Evolutionary conservation across 306 rosid genomes (phyloP).

Genomic region (Luffa aegyptiaca): DNA sequence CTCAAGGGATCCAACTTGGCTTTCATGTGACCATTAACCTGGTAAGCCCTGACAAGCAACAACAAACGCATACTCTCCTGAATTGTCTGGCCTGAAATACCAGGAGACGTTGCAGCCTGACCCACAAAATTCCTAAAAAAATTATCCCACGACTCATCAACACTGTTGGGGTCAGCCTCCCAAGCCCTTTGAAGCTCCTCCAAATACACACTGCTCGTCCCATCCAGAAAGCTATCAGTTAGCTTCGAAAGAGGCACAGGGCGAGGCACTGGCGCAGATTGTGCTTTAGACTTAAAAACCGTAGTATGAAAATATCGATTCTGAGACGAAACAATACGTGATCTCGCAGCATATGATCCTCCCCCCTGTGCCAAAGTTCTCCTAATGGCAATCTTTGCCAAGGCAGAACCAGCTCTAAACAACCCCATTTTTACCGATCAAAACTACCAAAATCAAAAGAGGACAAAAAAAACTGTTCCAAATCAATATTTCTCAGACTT

Average conservation of each 20-base stretch:
- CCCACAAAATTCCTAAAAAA: conserved; percentile 93
- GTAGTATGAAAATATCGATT: conserved; percentile 54
- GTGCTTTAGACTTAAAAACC: conserved; percentile 40
- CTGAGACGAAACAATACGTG: conserved; percentile 40
- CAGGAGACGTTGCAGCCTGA: conserved; percentile 76
- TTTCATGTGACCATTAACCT: conserved; percentile 92
- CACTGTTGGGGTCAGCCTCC: conserved; percentile 91
- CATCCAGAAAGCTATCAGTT: conserved; percentile 87
- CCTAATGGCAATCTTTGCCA: conserved; percentile 64
- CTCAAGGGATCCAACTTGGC: conserved; percentile 78
- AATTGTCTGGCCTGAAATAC: conserved; percentile 90
- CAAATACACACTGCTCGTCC: conserved; percentile 86
- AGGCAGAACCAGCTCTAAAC: conserved; percentile 70
- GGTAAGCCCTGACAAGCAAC: conserved; percentile 86
- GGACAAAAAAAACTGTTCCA: not conserved
- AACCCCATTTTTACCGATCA: conserved; percentile 51
- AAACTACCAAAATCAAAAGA: not conserved
- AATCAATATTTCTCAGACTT: not conserved
- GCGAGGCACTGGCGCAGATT: conserved; percentile 67
- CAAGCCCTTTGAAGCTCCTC: conserved; percentile 98
- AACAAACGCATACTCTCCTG: conserved; percentile 96
- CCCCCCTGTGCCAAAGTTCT: conserved; percentile 42
- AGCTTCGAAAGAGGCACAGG: conserved; percentile 88
- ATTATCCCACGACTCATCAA: conserved; percentile 96
- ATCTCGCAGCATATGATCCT: conserved; percentile 45